phyloP scores from a whole-genome alignment of 345 rosid species.

The Murraya koenigii region DNA sequence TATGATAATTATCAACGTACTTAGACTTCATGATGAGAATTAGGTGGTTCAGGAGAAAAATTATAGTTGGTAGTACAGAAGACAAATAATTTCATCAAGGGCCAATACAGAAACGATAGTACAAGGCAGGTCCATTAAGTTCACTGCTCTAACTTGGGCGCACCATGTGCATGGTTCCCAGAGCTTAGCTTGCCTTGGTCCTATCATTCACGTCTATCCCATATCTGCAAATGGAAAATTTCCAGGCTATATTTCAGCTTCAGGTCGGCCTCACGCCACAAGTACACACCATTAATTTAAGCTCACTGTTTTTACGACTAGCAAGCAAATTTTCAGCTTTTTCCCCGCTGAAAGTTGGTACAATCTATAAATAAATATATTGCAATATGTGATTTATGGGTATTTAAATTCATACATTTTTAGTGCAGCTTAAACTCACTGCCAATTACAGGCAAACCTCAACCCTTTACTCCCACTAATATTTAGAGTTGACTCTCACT shows the following conservation, averaged over 20 bases:
- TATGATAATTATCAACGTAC: background rate
- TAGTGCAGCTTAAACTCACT: too few species aligned
- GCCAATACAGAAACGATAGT: background rate
- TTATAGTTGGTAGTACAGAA: background rate
- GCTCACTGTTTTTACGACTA: background rate
- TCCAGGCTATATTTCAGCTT: background rate
- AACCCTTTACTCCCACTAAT: too few species aligned
- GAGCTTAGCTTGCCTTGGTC: background rate
- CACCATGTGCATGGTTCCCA: background rate
- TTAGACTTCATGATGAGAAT: background rate
- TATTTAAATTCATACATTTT: too few species aligned
- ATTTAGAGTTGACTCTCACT: too few species aligned
- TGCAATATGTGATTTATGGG: too few species aligned
- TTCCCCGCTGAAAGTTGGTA: background rate
- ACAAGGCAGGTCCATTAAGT: background rate
- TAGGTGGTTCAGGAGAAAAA: background rate
- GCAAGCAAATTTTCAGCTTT: background rate
- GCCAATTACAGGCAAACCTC: too few species aligned
- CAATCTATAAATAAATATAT: too few species aligned
- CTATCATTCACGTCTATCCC: background rate
- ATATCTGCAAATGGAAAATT: background rate
- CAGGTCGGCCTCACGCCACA: background rate
- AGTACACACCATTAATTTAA: too few species aligned
- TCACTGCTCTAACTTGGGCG: background rate
- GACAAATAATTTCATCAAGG: background rate